Evolutionary conservation across 2,329 filamentous ascomycete species (phyloP), one percentile per base, ranked within the genome.

Genomic region (Tolypocladium ovalisporum): DNA sequence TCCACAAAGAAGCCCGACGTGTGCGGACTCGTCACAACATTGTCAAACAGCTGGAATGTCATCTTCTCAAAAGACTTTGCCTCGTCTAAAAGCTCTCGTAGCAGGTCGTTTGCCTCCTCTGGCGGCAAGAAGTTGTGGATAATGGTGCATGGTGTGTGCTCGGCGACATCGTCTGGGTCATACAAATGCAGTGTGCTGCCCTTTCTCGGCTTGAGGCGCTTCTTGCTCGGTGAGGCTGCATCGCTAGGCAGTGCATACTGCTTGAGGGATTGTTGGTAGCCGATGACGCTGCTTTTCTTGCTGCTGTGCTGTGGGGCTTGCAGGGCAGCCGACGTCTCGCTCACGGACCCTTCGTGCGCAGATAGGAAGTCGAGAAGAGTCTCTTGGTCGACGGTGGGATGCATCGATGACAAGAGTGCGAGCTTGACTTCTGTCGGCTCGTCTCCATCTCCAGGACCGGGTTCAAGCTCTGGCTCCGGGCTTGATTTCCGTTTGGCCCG

Each of bases 361-460:
- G 96, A 76, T 0, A 97, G 77, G 7, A 90, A 75, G 62, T 97
- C 93, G 0, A 99, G 79, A 0, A 97, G 76, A 0, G 79, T 76
- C 39, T 86, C 82, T 52, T 88, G 84, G 9, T 84, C 78, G 4
- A 85, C 62, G 0, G 76, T 68, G 0, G 89, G 84, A 62, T 91
- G 81, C 0, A 97, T 73, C 1, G 94, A 97, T 2, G 87, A 82
- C 3, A 99, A 75, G 1, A 96, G 76, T 1, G 91, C 91, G 17
- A 99, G 75, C 67, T 97, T 97, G 64, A 95, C 78, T 61, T 97
- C 94, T 0, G 94, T 99, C 1, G 88, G 86, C 52, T 96, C 89
- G 19, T 91, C 84, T 19, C 84, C 81, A 22, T 71, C 70, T 6
- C 68, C 65, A 37, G 54, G 56, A 40, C 57, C 55, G 7, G 57